Conservation (phyloP, 225 moss, liverwort and hornwort species). For the Neckera pumila region DNA sequence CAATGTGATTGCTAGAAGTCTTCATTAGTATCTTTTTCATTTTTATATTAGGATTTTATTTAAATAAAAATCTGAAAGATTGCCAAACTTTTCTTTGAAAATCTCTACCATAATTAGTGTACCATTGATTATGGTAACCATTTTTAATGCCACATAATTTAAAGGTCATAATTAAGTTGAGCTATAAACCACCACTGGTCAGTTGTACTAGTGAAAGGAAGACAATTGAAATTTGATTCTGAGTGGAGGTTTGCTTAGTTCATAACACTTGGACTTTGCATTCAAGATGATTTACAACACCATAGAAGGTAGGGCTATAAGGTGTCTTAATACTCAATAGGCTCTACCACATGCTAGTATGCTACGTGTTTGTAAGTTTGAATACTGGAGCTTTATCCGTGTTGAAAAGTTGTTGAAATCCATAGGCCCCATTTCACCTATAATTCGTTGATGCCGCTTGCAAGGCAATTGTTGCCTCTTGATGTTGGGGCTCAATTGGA, state of each 20-base stretch:
- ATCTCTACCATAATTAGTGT: background rate
- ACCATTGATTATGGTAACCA: background rate
- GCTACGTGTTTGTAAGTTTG: background rate
- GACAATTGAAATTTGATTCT: background rate
- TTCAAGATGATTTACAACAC: background rate
- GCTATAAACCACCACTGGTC: rapidly evolving
- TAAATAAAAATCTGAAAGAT: rapidly evolving
- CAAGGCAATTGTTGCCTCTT: rapidly evolving
- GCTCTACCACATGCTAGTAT: too few species aligned
- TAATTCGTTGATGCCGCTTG: background rate
- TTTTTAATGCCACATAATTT: too few species aligned
- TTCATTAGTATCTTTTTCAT: too few species aligned
- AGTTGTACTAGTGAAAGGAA: rapidly evolving
- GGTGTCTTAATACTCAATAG: background rate
- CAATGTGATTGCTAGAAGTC: background rate
- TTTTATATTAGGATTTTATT: background rate
- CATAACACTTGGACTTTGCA: background rate
- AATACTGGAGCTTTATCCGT: background rate
- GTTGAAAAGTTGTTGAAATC: rapidly evolving
- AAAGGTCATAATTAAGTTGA: background rate
- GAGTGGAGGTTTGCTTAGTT: background rate
- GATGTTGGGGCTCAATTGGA: rapidly evolving
- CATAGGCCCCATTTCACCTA: too few species aligned
- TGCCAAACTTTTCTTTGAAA: background rate
- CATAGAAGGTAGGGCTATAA: background rate